Evolutionary conservation across 106 monocot species (phyloP), one percentile per base, ranked within the genome.

Genomic region (Phalaenopsis equestris): DNA sequence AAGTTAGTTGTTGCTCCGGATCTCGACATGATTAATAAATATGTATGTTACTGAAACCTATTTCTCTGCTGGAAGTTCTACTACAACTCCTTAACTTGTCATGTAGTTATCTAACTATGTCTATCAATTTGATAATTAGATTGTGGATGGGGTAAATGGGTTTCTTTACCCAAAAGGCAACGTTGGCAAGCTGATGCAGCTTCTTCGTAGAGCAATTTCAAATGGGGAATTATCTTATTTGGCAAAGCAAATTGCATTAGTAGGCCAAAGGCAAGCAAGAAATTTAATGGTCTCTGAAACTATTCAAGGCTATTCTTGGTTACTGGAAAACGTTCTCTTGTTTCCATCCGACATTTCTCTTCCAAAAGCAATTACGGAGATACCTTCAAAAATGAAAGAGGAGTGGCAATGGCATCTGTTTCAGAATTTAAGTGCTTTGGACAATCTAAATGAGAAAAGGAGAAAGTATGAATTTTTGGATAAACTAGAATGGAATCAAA

Each of bases 1-100:
- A 99, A 93, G 79, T 79, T 88, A 80, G 77, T 93, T 70, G 73
- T 99, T 82, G 98, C 98, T 87, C 94, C 98, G 43, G 87, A 99
- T 78, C 93, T 99, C 61, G 64, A 30, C 72, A 89, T 91, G 77
- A 93, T 99, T 77, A 79, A 65, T 46, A 92, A 95, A 85, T 82
- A 99, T 88, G 98, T 98, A 98, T 52, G 92, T 81, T 81, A 67
- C 14, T 84, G 55, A 41, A 19, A 65, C 23, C 37, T 79, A 23
- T 75, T 42, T 12, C 15, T 1, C 43, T 78, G 41, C 41, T 79
- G 30, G 78, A 61, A 38, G 17, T 30, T 24, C 18, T 42, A 8
- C 41, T 7, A 74, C 43, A 74, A 45, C 56, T 67, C 39, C 74
- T 80, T 18, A 45, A 15, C 74, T 74, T 73, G 15, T 73, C 15